phyloP scores from a whole-genome alignment of 2,329 filamentous ascomycete genomes.

The Alternaria sp. region DNA sequence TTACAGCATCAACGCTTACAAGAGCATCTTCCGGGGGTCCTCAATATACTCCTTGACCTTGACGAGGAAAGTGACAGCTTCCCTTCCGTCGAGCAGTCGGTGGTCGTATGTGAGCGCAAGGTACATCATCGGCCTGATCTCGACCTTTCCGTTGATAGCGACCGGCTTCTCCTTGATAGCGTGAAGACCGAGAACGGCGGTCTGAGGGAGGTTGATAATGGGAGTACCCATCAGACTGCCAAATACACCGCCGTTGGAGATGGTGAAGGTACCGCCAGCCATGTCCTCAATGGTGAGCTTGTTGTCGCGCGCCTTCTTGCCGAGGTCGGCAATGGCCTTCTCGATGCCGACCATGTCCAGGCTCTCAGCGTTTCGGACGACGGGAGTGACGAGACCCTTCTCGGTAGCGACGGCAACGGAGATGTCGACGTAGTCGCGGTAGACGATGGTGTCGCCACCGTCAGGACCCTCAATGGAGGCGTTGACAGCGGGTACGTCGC shows the following conservation, averaged over 20 bases:
- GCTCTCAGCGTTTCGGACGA: constrained; percentile 89
- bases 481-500: constrained; percentile 92
- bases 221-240: constrained; percentile 97
- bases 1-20: constrained; percentile 45
- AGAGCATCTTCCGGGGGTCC: constrained; percentile 89
- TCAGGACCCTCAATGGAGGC: constrained; percentile 96
- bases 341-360: constrained; percentile 91
- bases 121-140: constrained; percentile 99
- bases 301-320: constrained; percentile 95
- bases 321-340: constrained; percentile 87
- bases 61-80: constrained; percentile 94
- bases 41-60: constrained; percentile 98
- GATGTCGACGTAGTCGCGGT: constrained; percentile 97
- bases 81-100: constrained; percentile 89
- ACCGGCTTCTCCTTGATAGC: constrained; percentile 95
- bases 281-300: constrained; percentile 99
- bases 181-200: constrained; percentile 87
- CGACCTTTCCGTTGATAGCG: constrained; percentile 89
- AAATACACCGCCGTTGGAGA: constrained; percentile 96
- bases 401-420: constrained; percentile 96
- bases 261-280: constrained; percentile 97
- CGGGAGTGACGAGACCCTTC: constrained; percentile 95
- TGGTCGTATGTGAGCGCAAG: constrained; percentile 97
- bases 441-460: constrained; percentile 96
- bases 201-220: constrained; percentile 97